phyloP scores from a whole-genome alignment of 2,329 filamentous ascomycete species.

The Botrytis galanthina region DNA sequence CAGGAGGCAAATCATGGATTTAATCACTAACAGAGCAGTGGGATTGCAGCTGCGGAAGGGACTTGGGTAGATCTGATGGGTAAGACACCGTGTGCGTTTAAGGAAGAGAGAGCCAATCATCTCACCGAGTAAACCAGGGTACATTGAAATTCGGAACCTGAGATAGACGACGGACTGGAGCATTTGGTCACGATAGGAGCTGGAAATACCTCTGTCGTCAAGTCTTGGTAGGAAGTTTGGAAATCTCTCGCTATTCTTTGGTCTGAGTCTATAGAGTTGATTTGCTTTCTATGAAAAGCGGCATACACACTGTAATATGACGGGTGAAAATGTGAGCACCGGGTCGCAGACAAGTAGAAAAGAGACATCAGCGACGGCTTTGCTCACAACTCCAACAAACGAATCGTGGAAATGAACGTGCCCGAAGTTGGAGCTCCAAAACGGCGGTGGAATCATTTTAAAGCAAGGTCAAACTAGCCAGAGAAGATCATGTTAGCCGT shows the following conservation, averaged over 20 bases:
- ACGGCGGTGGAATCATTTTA: neutral
- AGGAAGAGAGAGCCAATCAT: neutral
- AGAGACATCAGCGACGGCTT: neutral
- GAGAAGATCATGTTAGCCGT: neutral
- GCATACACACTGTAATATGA: neutral
- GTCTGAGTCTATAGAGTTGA: neutral
- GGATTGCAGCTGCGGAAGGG: neutral
- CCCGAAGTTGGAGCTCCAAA: neutral
- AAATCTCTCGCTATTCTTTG: neutral
- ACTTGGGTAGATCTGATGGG: neutral
- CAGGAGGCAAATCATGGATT: neutral
- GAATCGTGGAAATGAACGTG: neutral
- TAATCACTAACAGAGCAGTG: neutral
- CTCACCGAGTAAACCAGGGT: accelerated
- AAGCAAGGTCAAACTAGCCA: neutral
- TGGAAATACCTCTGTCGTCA: neutral
- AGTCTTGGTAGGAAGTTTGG: neutral
- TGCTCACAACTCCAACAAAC: neutral
- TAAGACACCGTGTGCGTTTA: neutral
- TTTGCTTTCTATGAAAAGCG: too few species aligned
- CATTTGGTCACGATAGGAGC: neutral
- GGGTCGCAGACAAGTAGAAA: accelerated
- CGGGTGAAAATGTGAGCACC: neutral
- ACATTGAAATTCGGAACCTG: neutral
- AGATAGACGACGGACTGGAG: neutral